Percentiles rank a stretch among this genome's conserved stretches.
These are phyloP conservation scores for Quercus bicolor DNA, from an alignment of 306 rosid species.

Conservation along the genomic window DNA sequence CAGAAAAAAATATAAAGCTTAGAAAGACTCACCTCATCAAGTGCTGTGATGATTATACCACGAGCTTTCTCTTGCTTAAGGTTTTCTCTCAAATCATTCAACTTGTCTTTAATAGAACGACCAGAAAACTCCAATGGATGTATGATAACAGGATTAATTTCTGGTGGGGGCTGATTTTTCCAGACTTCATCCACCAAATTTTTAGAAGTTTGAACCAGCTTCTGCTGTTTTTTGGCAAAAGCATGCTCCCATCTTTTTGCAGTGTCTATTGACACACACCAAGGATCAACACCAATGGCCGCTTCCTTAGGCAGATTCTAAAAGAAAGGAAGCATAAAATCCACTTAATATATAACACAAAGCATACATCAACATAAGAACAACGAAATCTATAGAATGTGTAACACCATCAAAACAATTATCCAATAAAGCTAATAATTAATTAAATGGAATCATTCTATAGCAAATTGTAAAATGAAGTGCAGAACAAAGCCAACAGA, in stretches of 20 bases:
- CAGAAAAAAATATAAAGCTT: not conserved
- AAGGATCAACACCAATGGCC: slow-evolving; percentile 84
- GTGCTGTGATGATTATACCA: slow-evolving; percentile 70
- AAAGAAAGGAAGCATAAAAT: slow-evolving; percentile 15
- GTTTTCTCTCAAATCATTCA: slow-evolving; percentile 65
- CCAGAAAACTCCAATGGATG: slow-evolving; percentile 78
- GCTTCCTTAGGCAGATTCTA: slow-evolving; percentile 73
- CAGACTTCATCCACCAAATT: slow-evolving; percentile 97
- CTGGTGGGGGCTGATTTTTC: slow-evolving; percentile 59
- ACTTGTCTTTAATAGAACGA: slow-evolving; percentile 73
- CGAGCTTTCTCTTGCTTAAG: slow-evolving; percentile 53
- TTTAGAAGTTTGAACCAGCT: slow-evolving; percentile 68
- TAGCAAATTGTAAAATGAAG: not conserved
- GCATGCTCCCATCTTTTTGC: slow-evolving; percentile 82
- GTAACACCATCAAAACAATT: not conserved
- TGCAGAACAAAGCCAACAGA: too few relatives aligned
- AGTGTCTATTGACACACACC: slow-evolving; percentile 86
- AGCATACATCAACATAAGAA: not conserved
- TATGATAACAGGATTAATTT: slow-evolving; percentile 54
- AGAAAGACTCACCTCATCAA: slow-evolving; percentile 74
- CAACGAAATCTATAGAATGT: not conserved
- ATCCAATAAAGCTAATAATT: not conserved
- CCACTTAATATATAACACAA: not conserved
- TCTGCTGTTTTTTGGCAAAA: slow-evolving; percentile 66
- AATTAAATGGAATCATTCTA: not conserved